Percentiles rank a stretch among this genome's conserved stretches.
Conservation (phyloP, 768 basidiomycete genomes). For the Rhodotorula kratochvilovae region DNA sequence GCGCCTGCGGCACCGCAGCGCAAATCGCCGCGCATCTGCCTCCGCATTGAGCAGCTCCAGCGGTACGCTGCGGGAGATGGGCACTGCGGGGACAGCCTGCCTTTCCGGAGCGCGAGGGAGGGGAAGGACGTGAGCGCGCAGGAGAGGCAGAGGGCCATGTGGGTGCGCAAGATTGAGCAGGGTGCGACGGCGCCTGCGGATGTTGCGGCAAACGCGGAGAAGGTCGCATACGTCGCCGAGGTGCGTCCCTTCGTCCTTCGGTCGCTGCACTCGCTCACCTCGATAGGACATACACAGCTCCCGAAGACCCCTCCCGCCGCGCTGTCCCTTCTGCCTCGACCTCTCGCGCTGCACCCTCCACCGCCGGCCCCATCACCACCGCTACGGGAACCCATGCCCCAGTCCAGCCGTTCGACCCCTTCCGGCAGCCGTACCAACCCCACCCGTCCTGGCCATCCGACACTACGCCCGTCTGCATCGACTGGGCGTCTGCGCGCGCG, state of each 20-base stretch:
- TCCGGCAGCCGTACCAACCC: background rate
- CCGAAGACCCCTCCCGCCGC: background rate
- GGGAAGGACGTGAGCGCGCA: background rate
- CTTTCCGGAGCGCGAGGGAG: background rate
- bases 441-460: background rate
- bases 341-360: too few species aligned
- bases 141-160: background rate
- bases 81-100: background rate
- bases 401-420: background rate
- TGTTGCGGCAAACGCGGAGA: background rate
- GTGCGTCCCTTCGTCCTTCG: background rate
- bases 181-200: background rate
- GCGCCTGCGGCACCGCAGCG: background rate
- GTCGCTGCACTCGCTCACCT: background rate
- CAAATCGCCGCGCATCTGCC: background rate
- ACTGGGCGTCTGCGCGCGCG: background rate
- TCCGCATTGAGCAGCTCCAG: background rate
- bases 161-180: background rate
- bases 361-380: background rate
- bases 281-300: background rate
- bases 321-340: too few species aligned
- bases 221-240: background rate
- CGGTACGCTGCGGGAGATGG: background rate
- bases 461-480: background rate
- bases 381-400: background rate